Conservation (phyloP, 805 yeast genomes). For the Teunomyces panamensis region DNA sequence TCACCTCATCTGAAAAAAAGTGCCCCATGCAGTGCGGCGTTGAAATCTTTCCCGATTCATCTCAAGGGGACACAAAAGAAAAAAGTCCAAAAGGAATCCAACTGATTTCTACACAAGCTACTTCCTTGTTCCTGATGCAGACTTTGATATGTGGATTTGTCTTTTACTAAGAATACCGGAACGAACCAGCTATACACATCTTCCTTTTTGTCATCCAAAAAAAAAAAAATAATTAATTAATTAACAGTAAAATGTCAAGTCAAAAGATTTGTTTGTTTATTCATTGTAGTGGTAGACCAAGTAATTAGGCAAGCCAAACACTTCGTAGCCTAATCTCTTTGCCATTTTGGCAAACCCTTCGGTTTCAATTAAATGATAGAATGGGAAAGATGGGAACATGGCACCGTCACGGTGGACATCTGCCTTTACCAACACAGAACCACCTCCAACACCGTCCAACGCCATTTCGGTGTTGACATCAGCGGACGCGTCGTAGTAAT, state of each 20-base stretch:
- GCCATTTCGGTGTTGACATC: conserved; percentile 67
- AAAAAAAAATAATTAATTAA: too few species aligned
- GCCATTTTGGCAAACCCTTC: conserved; percentile 99
- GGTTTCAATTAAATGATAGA: conserved; percentile 93
- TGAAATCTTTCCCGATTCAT: conserved; percentile 8
- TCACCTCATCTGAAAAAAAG: conserved; percentile 10
- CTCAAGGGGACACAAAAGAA: neutral
- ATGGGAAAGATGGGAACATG: conserved; percentile 98
- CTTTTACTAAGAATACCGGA: neutral
- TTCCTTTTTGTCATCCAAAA: neutral
- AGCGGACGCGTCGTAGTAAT: conserved; percentile 67
- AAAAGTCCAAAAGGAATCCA: neutral
- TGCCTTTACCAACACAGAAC: conserved; percentile 92
- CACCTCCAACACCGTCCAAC: conserved; percentile 97
- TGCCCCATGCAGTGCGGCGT: conserved; percentile 9
- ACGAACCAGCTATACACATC: neutral
- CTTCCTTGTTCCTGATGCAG: too few species aligned
- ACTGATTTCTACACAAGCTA: neutral
- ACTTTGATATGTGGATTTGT: neutral
- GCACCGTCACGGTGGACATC: conserved; percentile 99
- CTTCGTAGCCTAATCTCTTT: conserved; percentile 85
- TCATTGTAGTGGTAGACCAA: conserved; percentile 90
- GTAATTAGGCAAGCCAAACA: conserved; percentile 91
- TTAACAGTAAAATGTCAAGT: too few species aligned
- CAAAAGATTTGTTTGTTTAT: conserved; percentile 18